Base-by-base conservation (phyloP, 2,329 filamentous ascomycete genomes). In the Madurella fahalii region DNA sequence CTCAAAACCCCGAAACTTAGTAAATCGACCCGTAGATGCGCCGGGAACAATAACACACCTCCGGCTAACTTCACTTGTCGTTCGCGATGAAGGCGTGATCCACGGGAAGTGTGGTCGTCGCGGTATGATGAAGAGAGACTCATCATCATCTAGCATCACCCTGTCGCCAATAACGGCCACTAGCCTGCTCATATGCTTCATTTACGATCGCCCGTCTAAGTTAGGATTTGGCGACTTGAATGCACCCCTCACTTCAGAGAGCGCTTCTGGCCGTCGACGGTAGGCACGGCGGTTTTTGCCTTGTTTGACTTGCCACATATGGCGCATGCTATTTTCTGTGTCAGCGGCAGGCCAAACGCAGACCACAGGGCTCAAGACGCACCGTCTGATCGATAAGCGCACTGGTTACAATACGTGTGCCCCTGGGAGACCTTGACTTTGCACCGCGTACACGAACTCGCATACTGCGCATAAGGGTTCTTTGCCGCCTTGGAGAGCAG, bases 401-500 rank as follows among this genome's bases (percentile, higher is more conserved):
- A 86, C 42, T 77, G 76, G 58, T 85, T 79, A 63, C 83, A 86
- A 58, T 73, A 81, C 46, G 79, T 80, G 64, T 77, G 76, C 12
- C 83, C 83, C 62, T 82, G 77, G 11, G 82, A 77, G n/a, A 82
- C 76, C 66, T 85, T 85, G 30, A 79, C 80, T 67, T 83, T 85
- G 74, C 83, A 86, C 40, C 74, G 76, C 9, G 77, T 75, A 63
- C 83, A 86, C 0, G 79, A 77, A 63, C 80, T 71, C 9, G 82
- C 76, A 66, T 86, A 85, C 51, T 81, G 77, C 2, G 82, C 82
- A 61, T 84, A 86, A 0, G 83, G 83, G 59, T 86, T 86, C 69
- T 85, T 83, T 32, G 84, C 84, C 45, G 78, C 76, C 61, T 84
- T 81, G 54, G 82, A 85, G 32, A 85, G 71, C 4, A 86, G 74